Evolutionary conservation across 768 basidiomycete species (phyloP).

Genomic region (Hygrocybe coccinea): DNA sequence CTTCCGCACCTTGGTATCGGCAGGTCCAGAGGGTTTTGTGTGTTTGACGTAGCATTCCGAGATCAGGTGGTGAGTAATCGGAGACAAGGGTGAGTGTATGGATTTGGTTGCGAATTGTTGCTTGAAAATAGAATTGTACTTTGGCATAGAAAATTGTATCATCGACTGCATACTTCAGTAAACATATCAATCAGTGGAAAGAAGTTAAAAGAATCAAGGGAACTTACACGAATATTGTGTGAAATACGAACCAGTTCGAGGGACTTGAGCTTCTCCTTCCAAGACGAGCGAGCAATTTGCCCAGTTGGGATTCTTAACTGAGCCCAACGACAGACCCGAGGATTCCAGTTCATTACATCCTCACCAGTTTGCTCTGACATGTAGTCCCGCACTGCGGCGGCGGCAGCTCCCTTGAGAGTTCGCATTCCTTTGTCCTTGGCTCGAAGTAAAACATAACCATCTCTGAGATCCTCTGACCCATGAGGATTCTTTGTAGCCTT

Average conservation of each 20-base stretch:
- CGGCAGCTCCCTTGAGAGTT: neutral
- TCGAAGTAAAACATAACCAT: constrained; percentile 3
- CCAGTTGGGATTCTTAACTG: constrained; percentile 21
- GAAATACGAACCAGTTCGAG: no score
- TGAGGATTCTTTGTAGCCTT: constrained; percentile 17
- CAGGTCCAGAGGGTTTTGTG: constrained; percentile 5
- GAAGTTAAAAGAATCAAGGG: neutral
- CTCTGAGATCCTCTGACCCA: constrained; percentile 2
- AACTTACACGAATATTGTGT: neutral
- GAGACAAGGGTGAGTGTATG: constrained; percentile 9
- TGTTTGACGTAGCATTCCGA: constrained; percentile 6
- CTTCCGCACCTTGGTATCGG: neutral
- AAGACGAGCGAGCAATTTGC: constrained; percentile 18
- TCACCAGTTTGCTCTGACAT: neutral
- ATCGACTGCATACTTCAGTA: neutral
- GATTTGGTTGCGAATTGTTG: constrained; percentile 11
- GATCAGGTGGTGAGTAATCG: constrained; percentile 3
- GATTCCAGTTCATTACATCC: neutral
- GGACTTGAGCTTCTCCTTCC: constrained; percentile 16
- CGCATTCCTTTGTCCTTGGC: neutral
- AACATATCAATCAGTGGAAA: neutral
- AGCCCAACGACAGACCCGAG: constrained; percentile 15
- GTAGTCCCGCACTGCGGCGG: neutral
- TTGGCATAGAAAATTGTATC: neutral
- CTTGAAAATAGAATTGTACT: neutral